These are phyloP conservation scores for Paraphoma chrysanthemicola DNA, from an alignment of 2,329 filamentous ascomycete species.

Conservation along the genomic window DNA sequence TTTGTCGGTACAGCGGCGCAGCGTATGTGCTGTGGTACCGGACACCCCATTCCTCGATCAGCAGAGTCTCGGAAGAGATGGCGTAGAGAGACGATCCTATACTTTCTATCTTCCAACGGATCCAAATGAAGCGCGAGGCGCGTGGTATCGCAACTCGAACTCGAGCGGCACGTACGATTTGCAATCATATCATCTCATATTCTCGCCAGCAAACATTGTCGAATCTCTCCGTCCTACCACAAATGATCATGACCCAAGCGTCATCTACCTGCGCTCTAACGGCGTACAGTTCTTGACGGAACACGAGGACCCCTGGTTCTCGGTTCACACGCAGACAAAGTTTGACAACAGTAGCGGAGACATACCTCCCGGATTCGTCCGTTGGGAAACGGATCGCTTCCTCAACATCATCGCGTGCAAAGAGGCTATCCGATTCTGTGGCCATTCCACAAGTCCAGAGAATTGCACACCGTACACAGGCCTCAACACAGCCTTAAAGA, in stretches of 20 bases:
- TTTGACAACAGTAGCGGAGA: neutral
- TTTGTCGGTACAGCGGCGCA: constrained; percentile 1
- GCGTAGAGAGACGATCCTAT: neutral
- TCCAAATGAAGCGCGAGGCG: neutral
- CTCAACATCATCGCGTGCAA: constrained; percentile 5
- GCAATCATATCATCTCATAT: neutral
- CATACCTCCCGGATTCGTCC: neutral
- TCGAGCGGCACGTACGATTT: constrained; percentile 2
- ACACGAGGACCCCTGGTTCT: constrained; percentile 5
- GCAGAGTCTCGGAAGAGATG: neutral
- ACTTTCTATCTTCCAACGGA: neutral
- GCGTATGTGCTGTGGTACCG: constrained; percentile 2
- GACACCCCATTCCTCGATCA: constrained; percentile 1
- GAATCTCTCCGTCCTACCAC: neutral
- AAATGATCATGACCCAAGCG: neutral
- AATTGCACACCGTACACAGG: neutral
- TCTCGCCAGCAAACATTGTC: neutral
- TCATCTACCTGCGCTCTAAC: constrained; percentile 2
- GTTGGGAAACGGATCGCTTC: neutral
- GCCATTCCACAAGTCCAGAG: neutral
- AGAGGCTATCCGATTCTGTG: neutral
- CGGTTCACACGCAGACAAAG: neutral
- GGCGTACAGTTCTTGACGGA: neutral
- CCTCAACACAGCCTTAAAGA: neutral
- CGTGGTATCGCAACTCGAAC: neutral